A percentile compares a stretch with the other conserved stretches of the same genome.
Conservation (phyloP, 495 filamentous ascomycete species). For the Sporormia fimetaria region DNA sequence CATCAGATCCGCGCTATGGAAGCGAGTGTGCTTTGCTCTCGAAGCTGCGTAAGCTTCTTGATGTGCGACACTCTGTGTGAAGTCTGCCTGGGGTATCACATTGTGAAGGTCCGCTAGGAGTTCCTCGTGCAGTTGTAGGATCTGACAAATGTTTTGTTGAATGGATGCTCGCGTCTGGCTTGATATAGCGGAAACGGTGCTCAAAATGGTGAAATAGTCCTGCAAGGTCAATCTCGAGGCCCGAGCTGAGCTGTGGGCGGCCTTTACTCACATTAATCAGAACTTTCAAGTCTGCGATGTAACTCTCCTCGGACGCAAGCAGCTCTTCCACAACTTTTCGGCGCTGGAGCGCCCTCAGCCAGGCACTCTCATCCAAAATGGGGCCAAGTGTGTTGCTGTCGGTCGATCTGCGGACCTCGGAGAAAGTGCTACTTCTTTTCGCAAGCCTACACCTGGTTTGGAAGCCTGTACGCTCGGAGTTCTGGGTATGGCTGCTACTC, state of each 20-base stretch:
- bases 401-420: constrained; percentile 50
- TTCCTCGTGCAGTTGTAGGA: constrained; percentile 60
- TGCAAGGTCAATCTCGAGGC: too few species aligned
- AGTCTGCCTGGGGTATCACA: constrained; percentile 51
- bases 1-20: constrained; percentile 50
- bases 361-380: constrained; percentile 58
- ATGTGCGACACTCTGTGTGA: constrained; percentile 36
- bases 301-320: constrained; percentile 73
- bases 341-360: constrained; percentile 58
- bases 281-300: constrained; percentile 75
- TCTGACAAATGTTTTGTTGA: constrained; percentile 55
- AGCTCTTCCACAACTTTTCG: constrained; percentile 74
- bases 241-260: background rate
- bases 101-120: constrained; percentile 54
- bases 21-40: constrained; percentile 34
- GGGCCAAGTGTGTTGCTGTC: constrained; percentile 50
- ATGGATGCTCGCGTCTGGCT: constrained; percentile 47
- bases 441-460: constrained; percentile 44
- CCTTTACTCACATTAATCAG: constrained; percentile 64
- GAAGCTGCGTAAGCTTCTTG: constrained; percentile 17
- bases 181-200: constrained; percentile 47
- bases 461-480: constrained; percentile 46
- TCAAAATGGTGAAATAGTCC: constrained; percentile 58
- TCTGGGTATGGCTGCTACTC: constrained; percentile 52
- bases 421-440: constrained; percentile 52